A percentile compares a stretch with the other conserved stretches of the same genome.
These are phyloP conservation scores for Piper longum DNA, from an alignment of 164 flowering plant species.

Conservation along the genomic window DNA sequence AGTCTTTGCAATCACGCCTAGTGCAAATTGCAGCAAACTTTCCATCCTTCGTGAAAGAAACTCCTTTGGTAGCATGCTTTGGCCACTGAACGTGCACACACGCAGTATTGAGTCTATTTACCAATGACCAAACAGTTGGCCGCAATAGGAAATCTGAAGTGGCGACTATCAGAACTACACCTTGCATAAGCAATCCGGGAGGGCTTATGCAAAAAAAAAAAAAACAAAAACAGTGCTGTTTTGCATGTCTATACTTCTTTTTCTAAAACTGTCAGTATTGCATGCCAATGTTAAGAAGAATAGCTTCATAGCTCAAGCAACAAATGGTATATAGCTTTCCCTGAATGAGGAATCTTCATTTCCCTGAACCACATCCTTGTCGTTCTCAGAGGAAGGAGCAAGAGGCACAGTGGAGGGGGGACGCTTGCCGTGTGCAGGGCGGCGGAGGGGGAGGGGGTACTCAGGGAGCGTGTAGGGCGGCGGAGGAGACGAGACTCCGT, in stretches of 20 bases:
- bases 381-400: too few relatives aligned
- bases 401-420: too few relatives aligned
- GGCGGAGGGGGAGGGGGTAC: too few relatives aligned
- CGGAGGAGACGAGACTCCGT: too few relatives aligned
- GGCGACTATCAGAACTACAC: conserved; percentile 99
- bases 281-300: conserved; percentile 82
- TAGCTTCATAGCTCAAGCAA: conserved; percentile 39
- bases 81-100: conserved; percentile 95
- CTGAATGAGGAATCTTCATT: neutral
- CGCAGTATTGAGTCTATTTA: conserved; percentile 94
- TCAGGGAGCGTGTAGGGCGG: too few relatives aligned
- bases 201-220: too few relatives aligned
- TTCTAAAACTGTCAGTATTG: neutral
- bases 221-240: neutral
- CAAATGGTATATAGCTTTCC: conserved; percentile 31
- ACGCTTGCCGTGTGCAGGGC: too few relatives aligned
- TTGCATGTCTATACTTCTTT: neutral
- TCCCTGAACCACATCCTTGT: too few relatives aligned
- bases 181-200: conserved; percentile 93
- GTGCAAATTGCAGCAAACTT: conserved; percentile 93
- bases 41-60: conserved; percentile 87
- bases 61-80: conserved; percentile 80
- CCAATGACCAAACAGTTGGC: conserved; percentile 84
- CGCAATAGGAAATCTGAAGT: conserved; percentile 86
- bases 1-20: conserved; percentile 93